Conservation (phyloP, 179 eudicot species). For the Silene noctiflora region DNA sequence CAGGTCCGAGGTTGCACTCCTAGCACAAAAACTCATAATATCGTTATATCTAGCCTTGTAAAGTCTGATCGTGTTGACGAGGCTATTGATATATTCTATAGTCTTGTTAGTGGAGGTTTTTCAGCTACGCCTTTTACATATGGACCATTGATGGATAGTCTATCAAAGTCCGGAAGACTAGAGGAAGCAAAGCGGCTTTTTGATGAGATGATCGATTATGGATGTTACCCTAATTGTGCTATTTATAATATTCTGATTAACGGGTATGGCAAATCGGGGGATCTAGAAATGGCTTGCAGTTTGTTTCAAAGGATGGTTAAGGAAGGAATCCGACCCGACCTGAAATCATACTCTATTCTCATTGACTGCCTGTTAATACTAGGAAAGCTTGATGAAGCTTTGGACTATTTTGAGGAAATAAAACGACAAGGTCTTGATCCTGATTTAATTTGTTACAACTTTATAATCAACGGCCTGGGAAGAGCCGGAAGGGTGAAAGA, state of each 20-base stretch:
- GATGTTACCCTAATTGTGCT: slow-evolving; percentile 79
- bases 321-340: slow-evolving; percentile 82
- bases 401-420: slow-evolving; percentile 64
- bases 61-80: slow-evolving; percentile 56
- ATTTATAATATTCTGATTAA: slow-evolving; percentile 83
- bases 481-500: slow-evolving; percentile 51
- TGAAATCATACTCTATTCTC: slow-evolving; percentile 82
- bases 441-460: slow-evolving; percentile 71
- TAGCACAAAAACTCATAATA: slow-evolving; percentile 66
- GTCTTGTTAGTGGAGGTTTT: slow-evolving; percentile 76
- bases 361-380: slow-evolving; percentile 66
- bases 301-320: slow-evolving; percentile 64
- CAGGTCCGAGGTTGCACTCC: slow-evolving; percentile 61
- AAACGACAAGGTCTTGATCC: slow-evolving; percentile 70
- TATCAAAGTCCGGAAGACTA: slow-evolving; percentile 61
- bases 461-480: slow-evolving; percentile 89
- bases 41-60: slow-evolving; percentile 76
- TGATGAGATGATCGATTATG: slow-evolving; percentile 69
- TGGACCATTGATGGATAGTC: slow-evolving; percentile 90
- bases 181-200: slow-evolving; percentile 75
- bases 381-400: slow-evolving; percentile 63
- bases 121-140: slow-evolving; percentile 83
- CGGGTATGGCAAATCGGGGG: slow-evolving; percentile 88
- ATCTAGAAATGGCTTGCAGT: slow-evolving; percentile 58
- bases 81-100: slow-evolving; percentile 72